Evolutionary conservation across 2,329 filamentous ascomycete species (phyloP), one percentile per base, ranked within the genome.

Genomic region (Phaeophleospora eucalypticola): DNA sequence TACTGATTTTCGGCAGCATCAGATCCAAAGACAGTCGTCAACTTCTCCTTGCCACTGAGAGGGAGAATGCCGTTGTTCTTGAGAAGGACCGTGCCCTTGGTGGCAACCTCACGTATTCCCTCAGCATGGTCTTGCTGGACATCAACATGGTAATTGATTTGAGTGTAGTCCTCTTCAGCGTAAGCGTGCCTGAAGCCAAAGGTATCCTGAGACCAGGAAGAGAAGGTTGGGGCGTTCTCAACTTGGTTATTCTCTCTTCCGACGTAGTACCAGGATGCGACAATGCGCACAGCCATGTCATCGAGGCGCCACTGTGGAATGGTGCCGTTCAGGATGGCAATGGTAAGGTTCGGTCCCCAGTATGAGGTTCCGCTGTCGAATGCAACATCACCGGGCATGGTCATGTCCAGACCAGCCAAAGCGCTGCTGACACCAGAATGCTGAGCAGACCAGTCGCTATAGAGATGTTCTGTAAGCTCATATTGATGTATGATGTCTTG

Each of bases 311-410:
- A 95, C 57, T 87, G 81, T 1, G 91, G 88, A 24, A 97, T 73
- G 1, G 89, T 95, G 29, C 90, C 90, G 63, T 97, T 96, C 58
- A 95, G 69, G 4, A 96, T 83, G 1, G 87, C 87, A 39, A 95
- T 73, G 2, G 91, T 96, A 58, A 97, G 68, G 68, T 97, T 97
- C 20, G 83, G 72, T 8, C 91, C 91, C 61, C 57, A 63, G 51
- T 50, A 63, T 2, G 54, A 51, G 15, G 51, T 61, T 2, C 37
- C 86, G 3, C 78, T 81, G 66, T 86, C 81, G 71, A 96, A 95
- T 16, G 70, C 55, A 1, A 86, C 86, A 63, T 96, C 91, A 45
- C 88, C 87, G 1, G 87, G 86, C 88, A 93, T 94, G 14, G 78
- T 78, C 86, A 93, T 49, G 17, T 51, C 51, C 18, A 93, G 72